A percentile compares a stretch with the other conserved stretches of the same genome.
Conservation (phyloP, 2,329 filamentous ascomycete species). For the Dothidotthia symphoricarpi region DNA sequence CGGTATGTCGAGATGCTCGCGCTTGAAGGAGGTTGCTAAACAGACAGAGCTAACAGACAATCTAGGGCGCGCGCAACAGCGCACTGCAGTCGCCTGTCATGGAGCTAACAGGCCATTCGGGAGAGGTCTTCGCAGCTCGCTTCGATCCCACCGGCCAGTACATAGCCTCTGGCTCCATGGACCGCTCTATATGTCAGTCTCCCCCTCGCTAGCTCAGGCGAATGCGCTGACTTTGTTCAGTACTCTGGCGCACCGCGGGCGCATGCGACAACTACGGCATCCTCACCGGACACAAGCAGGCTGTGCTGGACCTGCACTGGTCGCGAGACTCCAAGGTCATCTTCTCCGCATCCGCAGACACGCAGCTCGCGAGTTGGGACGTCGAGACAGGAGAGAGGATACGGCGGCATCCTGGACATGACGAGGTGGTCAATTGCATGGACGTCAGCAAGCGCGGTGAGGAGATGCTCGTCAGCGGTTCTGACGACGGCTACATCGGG, state of each 20-base stretch:
- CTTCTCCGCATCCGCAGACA: constrained; percentile 91
- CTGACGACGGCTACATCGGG: constrained; percentile 89
- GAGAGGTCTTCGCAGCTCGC: constrained; percentile 85
- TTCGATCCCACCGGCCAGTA: constrained; percentile 86
- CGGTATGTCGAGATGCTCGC: constrained; percentile 58
- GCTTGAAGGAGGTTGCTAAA: constrained; percentile 31
- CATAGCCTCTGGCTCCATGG: constrained; percentile 94
- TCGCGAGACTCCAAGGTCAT: constrained; percentile 88
- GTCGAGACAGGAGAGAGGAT: constrained; percentile 88
- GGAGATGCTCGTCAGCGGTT: constrained; percentile 84
- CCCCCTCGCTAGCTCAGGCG: constrained; percentile 6
- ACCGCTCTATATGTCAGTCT: constrained; percentile 76
- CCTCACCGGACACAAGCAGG: constrained; percentile 84
- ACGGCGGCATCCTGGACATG: constrained; percentile 86
- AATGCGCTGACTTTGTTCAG: constrained; percentile 48
- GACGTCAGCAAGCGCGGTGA: constrained; percentile 88
- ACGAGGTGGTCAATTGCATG: constrained; percentile 91
- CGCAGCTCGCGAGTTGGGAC: constrained; percentile 92
- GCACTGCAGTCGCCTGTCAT: constrained; percentile 86
- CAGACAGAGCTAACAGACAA: constrained; percentile 32
- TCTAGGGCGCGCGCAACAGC: constrained; percentile 74
- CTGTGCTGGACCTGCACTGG: constrained; percentile 91
- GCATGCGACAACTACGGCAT: constrained; percentile 92
- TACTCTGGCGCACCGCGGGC: constrained; percentile 91
- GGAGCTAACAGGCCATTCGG: constrained; percentile 76